These are phyloP conservation scores for Yamadazyma paraphyllophila DNA, from an alignment of 805 yeast species.

Conservation along the genomic window DNA sequence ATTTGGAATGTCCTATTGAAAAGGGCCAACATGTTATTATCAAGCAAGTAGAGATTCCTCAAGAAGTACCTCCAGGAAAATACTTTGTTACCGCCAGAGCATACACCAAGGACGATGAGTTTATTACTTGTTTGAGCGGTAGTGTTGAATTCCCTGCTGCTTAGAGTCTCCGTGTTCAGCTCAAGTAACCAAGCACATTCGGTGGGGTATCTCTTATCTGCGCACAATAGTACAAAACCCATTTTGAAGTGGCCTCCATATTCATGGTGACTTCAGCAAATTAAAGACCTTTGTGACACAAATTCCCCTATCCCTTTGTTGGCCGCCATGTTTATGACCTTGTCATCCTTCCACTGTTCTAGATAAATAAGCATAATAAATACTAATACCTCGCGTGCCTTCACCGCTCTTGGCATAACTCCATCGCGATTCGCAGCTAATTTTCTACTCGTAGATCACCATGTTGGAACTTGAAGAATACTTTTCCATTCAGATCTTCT, in stretches of 20 bases:
- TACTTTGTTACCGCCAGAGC: slow-evolving; percentile 88
- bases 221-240: too few species aligned
- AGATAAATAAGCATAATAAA: background rate
- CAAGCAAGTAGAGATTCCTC: slow-evolving; percentile 80
- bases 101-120: slow-evolving; percentile 75
- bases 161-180: background rate
- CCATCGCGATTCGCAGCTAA: background rate
- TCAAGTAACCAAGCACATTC: too few species aligned
- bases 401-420: background rate
- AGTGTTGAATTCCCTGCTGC: slow-evolving; percentile 54
- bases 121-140: slow-evolving; percentile 82
- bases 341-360: background rate
- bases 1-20: slow-evolving; percentile 77
- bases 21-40: slow-evolving; percentile 65
- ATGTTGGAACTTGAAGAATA: slow-evolving; percentile 32
- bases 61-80: slow-evolving; percentile 93
- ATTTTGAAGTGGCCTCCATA: too few species aligned
- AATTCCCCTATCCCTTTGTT: too few species aligned
- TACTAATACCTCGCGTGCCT: background rate
- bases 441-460: background rate
- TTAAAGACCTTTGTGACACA: too few species aligned
- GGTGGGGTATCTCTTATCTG: too few species aligned
- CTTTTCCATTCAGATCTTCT: slow-evolving; percentile 73
- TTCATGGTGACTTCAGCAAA: too few species aligned
- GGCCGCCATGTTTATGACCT: too few species aligned